Percentiles rank a stretch among this genome's conserved stretches.
These are phyloP conservation scores for Ophiostoma ips DNA, from an alignment of 2,329 filamentous ascomycete species.

Conservation along the genomic window DNA sequence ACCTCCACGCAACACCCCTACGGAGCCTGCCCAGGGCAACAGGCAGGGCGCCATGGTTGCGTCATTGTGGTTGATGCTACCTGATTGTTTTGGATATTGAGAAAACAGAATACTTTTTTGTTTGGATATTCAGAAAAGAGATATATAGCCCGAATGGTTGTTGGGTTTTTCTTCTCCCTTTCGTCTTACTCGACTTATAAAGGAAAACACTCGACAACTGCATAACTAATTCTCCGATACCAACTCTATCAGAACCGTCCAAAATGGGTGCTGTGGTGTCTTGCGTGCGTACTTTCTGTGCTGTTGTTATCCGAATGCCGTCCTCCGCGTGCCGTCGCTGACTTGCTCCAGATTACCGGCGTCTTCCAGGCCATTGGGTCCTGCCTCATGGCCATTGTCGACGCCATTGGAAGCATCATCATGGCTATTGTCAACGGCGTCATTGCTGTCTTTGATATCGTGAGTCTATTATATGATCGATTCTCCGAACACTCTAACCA, in stretches of 20 bases:
- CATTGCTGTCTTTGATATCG: constrained; percentile 47
- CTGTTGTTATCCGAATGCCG: not conserved
- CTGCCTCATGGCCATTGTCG: constrained; percentile 54
- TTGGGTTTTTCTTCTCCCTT: too few species aligned
- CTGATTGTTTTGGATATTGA: too few species aligned
- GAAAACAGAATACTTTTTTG: too few species aligned
- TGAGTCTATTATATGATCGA: constrained; percentile 3
- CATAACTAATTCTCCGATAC: too few species aligned
- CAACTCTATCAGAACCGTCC: not conserved
- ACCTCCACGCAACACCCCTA: not conserved
- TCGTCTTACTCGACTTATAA: too few species aligned
- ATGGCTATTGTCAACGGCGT: constrained; percentile 54
- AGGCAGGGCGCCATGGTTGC: too few species aligned
- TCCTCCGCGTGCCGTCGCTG: not conserved
- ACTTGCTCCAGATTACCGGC: constrained; percentile 29
- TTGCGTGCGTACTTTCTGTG: constrained; percentile 47
- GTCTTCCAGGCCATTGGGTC: constrained; percentile 51
- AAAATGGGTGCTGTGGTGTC: constrained; percentile 71
- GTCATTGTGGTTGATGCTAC: too few species aligned
- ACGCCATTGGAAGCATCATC: constrained; percentile 50
- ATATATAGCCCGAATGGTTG: too few species aligned
- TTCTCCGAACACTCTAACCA: not conserved
- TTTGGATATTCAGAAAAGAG: too few species aligned
- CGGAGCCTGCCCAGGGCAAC: too few species aligned
- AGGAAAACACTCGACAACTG: too few species aligned